phyloP scores from a whole-genome alignment of 2,329 filamentous ascomycete species.

The Fusarium sp. region DNA sequence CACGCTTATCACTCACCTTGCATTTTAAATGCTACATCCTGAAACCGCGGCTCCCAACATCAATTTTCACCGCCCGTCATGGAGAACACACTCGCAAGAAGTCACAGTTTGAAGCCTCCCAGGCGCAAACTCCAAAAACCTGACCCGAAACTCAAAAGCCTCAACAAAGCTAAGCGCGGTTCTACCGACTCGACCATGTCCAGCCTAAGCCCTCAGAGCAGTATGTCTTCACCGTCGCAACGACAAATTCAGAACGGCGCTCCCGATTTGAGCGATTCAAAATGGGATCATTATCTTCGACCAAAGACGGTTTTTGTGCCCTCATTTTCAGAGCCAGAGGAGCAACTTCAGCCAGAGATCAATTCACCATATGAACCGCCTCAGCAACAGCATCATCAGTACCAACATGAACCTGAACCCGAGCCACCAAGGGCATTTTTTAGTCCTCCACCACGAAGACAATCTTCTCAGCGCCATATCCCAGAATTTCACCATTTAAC shows the following conservation, averaged over 20 bases:
- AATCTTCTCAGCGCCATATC: conserved; percentile 35
- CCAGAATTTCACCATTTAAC: conserved; percentile 45
- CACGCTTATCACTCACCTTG: conserved; percentile 9
- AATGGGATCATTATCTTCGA: conserved; percentile 47
- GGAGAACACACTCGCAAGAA: conserved; percentile 23
- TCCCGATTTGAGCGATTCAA: conserved; percentile 46
- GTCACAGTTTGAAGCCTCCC: conserved; percentile 42
- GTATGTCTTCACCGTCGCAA: conserved; percentile 31
- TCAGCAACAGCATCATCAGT: neutral
- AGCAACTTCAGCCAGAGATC: conserved; percentile 15
- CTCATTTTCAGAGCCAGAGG: conserved; percentile 32
- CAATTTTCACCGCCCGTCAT: conserved; percentile 15
- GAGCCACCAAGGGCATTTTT: conserved; percentile 31
- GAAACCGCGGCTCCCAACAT: conserved; percentile 16
- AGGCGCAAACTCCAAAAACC: conserved; percentile 49
- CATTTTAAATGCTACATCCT: conserved; percentile 27
- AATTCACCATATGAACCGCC: neutral
- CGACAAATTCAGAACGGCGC: conserved; percentile 37
- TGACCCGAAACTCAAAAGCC: conserved; percentile 46
- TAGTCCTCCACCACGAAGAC: conserved; percentile 24
- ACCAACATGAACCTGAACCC: neutral
- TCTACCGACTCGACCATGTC: conserved; percentile 43
- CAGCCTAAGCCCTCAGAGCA: conserved; percentile 35
- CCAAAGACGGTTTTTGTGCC: conserved; percentile 39
- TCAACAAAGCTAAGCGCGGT: conserved; percentile 42